Evolutionary conservation across 108 stramenopile species (phyloP).

Genomic region (Discostella stelligeroides): DNA sequence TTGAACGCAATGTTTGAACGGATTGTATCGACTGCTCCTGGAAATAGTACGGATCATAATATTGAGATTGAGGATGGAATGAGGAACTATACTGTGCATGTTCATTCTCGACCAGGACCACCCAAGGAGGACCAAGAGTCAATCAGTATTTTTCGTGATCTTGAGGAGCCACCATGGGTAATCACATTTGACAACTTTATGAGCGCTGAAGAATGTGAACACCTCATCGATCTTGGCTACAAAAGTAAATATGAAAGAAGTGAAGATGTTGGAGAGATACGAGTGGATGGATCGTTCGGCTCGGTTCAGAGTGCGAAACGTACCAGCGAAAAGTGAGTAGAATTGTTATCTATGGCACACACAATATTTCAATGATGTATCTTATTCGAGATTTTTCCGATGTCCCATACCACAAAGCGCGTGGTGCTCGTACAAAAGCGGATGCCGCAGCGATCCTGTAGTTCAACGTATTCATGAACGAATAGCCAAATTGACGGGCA

Average conservation of each 20-base stretch:
- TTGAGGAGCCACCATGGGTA: constrained; percentile 69
- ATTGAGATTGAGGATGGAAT: constrained; percentile 52
- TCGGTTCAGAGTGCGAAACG: constrained; percentile 35
- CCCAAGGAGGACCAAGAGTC: constrained; percentile 29
- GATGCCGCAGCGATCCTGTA: constrained; percentile 26
- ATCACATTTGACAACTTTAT: constrained; percentile 81
- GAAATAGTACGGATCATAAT: constrained; percentile 70
- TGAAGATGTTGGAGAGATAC: constrained; percentile 57
- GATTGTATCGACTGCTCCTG: constrained; percentile 74
- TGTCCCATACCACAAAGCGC: background rate
- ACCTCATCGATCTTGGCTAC: constrained; percentile 59
- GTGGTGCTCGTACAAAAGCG: constrained; percentile 26
- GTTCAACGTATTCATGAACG: constrained; percentile 34
- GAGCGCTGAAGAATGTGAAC: constrained; percentile 64
- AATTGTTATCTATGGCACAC: background rate
- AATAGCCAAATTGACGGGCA: constrained; percentile 52
- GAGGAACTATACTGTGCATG: constrained; percentile 70
- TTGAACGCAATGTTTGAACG: constrained; percentile 68
- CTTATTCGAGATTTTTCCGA: background rate
- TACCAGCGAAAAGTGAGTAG: constrained; percentile 52
- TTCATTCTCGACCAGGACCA: constrained; percentile 62
- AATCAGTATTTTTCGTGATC: constrained; percentile 46
- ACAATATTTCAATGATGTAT: background rate
- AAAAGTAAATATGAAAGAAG: constrained; percentile 62
- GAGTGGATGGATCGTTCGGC: constrained; percentile 66